Evolutionary conservation across 2,329 filamentous ascomycete species (phyloP), one percentile per base, ranked within the genome.

Genomic region (Trichoderma sp.): DNA sequence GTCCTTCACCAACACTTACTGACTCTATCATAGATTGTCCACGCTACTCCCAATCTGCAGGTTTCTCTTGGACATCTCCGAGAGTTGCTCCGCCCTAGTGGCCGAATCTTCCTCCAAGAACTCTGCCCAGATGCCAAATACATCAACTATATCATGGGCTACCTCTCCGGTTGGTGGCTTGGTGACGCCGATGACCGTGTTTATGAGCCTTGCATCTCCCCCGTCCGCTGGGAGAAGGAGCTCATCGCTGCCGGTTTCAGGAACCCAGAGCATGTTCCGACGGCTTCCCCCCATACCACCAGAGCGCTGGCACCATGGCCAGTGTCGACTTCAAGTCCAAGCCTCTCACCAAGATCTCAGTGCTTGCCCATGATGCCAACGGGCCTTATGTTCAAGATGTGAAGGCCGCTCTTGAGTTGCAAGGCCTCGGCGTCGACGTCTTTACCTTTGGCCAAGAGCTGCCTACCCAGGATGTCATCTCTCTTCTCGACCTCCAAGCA

Each of bases 151-250:
- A 72, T 78, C 29, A 71, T 76, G 43, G 77, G 78, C 0, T 60
- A 71, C 1, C 71, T 78, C 4, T 70, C 75, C 0, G 76, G 75
- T 3, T 82, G 80, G 80, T 81, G 80, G 80, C 71, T 78, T 0
- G 79, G 79, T 2, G 71, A 68, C 5, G 71, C 73, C 0, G 77
- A 80, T 16, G 71, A 66, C 3, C 74, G 78, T 3, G 4, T 56
- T 1, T 68, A 73, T 1, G 73, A 75, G 60, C 78, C 79, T 3
- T 76, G 72, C n/a, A 68, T 79, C 13, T 52, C 70, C 0, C 40
- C 70, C 0, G 70, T 74, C 0, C 24, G 71, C 6, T 80, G 78
- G 79, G 69, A 75, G 1, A 5, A 29, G 1, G 74, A 78, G 7
- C 69, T 80, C 3, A 71, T 70, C 11, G 43, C 53, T 0, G 73